Evolutionary conservation across 176 grass and related monocot species (phyloP).

Genomic region (sorghum (Sorghum bicolor)): DNA sequence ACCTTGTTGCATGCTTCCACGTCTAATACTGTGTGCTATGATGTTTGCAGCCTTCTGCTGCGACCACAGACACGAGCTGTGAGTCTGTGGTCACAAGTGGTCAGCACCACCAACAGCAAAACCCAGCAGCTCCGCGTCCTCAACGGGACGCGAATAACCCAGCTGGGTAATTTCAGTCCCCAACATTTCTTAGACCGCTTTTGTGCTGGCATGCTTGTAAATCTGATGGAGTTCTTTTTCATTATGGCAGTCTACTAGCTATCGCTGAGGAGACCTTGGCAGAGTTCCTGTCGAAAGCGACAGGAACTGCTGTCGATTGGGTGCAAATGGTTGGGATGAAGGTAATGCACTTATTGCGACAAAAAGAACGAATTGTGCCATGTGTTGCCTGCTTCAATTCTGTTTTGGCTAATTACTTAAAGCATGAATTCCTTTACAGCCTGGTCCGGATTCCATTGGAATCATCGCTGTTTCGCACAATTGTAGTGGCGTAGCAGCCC

Average conservation of each 20-base stretch:
- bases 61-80: constrained; percentile 88
- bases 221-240: background rate
- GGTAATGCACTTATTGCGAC: constrained; percentile 34
- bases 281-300: constrained; percentile 98
- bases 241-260: constrained; percentile 72
- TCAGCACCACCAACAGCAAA: constrained; percentile 88
- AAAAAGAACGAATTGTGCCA: constrained; percentile 14
- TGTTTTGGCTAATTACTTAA: constrained; percentile 11
- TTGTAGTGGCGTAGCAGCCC: constrained; percentile 97
- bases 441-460: constrained; percentile 99
- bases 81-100: constrained; percentile 98
- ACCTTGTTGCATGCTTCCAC: background rate
- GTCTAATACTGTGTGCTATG: constrained; percentile 24
- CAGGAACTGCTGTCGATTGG: constrained; percentile 96
- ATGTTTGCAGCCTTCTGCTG: constrained; percentile 59
- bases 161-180: constrained; percentile 62
- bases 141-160: constrained; percentile 88
- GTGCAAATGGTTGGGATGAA: constrained; percentile 99
- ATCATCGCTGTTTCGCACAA: constrained; percentile 99
- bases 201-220: background rate
- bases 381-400: constrained; percentile 21
- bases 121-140: constrained; percentile 59
- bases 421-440: constrained; percentile 49
- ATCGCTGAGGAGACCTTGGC: constrained; percentile 99
- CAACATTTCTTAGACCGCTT: background rate